phyloP scores from a whole-genome alignment of 2,329 filamentous ascomycete species.

The Phialophora tarda region DNA sequence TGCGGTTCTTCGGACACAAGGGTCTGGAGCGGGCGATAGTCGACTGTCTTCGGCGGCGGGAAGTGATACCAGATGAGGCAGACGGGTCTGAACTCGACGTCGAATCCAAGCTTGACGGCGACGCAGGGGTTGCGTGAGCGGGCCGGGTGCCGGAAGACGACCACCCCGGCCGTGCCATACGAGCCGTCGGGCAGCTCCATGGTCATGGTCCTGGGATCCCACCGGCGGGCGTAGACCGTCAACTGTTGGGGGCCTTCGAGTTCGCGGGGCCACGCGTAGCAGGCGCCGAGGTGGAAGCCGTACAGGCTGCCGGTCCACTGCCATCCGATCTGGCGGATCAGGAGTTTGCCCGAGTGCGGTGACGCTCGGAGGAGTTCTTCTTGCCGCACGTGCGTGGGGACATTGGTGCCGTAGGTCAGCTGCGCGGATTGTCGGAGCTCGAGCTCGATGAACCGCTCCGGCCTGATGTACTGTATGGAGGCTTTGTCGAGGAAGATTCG shows the following conservation, averaged over 20 bases:
- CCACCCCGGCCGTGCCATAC: constrained; percentile 3
- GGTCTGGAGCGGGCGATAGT: constrained; percentile 2
- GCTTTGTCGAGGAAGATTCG: background rate
- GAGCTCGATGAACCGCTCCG: background rate
- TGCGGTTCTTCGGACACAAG: constrained; percentile 2
- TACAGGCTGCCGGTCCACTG: background rate
- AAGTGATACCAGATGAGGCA: constrained; percentile 12
- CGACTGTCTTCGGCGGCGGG: background rate
- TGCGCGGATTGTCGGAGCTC: background rate
- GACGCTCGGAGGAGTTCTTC: background rate
- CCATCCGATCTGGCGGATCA: constrained; percentile 7
- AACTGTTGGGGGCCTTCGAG: background rate
- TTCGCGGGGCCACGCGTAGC: background rate
- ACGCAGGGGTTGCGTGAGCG: background rate
- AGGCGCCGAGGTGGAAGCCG: constrained; percentile 8
- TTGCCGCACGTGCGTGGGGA: background rate
- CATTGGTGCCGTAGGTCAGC: constrained; percentile 2
- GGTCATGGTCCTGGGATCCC: background rate
- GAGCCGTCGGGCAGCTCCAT: constrained; percentile 6
- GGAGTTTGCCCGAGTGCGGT: constrained; percentile 2
- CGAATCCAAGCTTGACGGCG: constrained; percentile 13
- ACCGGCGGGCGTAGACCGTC: constrained; percentile 2
- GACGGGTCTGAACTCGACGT: background rate
- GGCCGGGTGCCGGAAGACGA: constrained; percentile 7
- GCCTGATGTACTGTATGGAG: background rate